Evolutionary conservation across 2,329 filamentous ascomycete genomes (phyloP).

Genomic region (Coniochaeta hoffmannii): DNA sequence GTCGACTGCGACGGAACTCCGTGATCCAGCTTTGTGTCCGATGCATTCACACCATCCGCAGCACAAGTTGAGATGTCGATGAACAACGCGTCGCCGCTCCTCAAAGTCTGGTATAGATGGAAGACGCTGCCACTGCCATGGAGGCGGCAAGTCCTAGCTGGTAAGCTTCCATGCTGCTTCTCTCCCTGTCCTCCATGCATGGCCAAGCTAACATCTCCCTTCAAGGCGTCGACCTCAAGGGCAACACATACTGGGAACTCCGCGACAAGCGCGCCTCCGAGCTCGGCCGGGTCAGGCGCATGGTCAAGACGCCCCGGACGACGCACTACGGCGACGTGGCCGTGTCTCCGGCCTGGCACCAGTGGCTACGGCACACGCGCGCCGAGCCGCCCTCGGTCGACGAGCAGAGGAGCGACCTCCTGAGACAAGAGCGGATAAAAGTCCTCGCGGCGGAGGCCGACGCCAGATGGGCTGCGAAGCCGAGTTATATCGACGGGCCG

Average conservation of each 20-base stretch:
- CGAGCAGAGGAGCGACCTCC: constrained; percentile 48
- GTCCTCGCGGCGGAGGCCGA: constrained; percentile 54
- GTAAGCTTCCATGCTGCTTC: constrained; percentile 25
- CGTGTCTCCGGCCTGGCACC: constrained; percentile 58
- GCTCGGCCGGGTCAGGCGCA: constrained; percentile 47
- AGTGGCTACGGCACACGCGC: constrained; percentile 59
- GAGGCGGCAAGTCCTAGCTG: constrained; percentile 55
- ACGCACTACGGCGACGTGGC: constrained; percentile 47
- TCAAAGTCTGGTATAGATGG: constrained; percentile 51
- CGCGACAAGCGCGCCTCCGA: constrained; percentile 37
- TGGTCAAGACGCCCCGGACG: constrained; percentile 49
- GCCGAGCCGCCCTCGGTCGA: constrained; percentile 43
- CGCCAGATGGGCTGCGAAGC: constrained; percentile 55
- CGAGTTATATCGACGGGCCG: constrained; percentile 36
- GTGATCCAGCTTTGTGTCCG: neutral
- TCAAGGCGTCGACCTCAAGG: constrained; percentile 54
- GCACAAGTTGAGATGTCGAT: neutral
- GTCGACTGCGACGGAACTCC: neutral
- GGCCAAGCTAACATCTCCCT: neutral
- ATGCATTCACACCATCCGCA: neutral
- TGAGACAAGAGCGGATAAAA: constrained; percentile 45
- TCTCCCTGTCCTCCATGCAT: neutral
- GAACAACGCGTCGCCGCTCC: constrained; percentile 28
- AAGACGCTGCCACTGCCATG: constrained; percentile 56
- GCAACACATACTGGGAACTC: constrained; percentile 66